These are phyloP conservation scores for Oryza meridionalis DNA, from an alignment of 176 grass and related monocot genomes.

Conservation along the genomic window DNA sequence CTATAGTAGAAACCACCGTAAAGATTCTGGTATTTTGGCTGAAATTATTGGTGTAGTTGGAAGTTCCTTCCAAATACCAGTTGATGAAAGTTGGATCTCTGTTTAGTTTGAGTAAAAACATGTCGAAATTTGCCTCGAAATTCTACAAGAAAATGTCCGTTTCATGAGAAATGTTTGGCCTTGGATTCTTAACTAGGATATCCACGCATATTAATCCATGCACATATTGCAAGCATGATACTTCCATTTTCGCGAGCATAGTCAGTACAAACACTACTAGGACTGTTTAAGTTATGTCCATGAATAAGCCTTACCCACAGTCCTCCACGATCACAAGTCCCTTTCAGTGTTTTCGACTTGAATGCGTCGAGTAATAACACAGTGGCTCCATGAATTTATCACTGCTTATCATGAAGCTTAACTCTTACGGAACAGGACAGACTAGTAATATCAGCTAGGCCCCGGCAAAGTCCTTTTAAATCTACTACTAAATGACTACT, in stretches of 20 bases:
- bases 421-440: constrained; percentile 10
- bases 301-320: constrained; percentile 4
- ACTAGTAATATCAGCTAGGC: constrained; percentile 3
- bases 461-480: neutral
- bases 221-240: neutral
- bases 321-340: neutral
- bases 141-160: neutral
- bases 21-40: neutral
- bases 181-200: neutral
- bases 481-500: neutral
- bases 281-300: constrained; percentile 1
- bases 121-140: neutral
- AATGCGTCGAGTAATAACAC: constrained; percentile 12
- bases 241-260: neutral
- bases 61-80: neutral
- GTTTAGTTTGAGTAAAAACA: neutral
- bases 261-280: neutral
- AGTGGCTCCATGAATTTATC: constrained; percentile 16
- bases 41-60: neutral
- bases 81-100: neutral
- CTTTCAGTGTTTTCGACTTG: constrained; percentile 29
- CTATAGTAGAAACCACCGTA: too few relatives aligned
- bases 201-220: neutral
- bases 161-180: neutral
- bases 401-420: constrained; percentile 16